A percentile compares a stretch with the other conserved stretches of the same genome.
Evolutionary conservation across 208 protist genomes (phyloP).

Genomic region (Acanthamoeba culbertsoni): DNA sequence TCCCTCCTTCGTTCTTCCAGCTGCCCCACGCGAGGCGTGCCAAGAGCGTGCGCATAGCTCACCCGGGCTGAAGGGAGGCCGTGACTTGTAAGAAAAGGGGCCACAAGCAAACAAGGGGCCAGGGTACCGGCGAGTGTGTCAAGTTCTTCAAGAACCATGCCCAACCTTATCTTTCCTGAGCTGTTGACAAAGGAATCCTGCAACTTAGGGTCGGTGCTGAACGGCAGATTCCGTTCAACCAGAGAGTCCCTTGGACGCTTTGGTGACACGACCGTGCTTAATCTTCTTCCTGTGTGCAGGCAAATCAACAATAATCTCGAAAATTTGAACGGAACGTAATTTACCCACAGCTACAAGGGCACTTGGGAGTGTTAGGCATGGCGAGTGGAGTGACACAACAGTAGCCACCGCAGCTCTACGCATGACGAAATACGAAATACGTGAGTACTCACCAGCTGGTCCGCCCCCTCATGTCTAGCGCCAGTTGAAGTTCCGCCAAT

Average conservation of each 20-base stretch:
- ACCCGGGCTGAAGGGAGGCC: neutral
- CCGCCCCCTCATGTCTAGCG: too few relatives aligned
- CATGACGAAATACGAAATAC: neutral
- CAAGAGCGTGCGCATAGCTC: neutral
- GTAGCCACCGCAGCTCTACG: too few relatives aligned
- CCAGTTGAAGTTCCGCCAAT: too few relatives aligned
- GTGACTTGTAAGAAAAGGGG: neutral
- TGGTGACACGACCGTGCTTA: neutral
- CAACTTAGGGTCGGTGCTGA: neutral
- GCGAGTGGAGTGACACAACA: too few relatives aligned
- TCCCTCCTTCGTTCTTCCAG: neutral
- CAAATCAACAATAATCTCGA: neutral
- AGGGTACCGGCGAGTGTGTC: constrained; percentile 17
- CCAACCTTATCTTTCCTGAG: constrained; percentile 36
- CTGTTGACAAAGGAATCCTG: constrained; percentile 44
- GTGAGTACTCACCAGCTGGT: neutral
- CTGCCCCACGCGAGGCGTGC: neutral
- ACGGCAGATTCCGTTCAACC: neutral
- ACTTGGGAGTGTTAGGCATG: too few relatives aligned
- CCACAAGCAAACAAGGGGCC: neutral
- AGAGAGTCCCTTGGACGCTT: constrained; percentile 33
- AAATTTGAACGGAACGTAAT: too few relatives aligned
- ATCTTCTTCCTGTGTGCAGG: neutral
- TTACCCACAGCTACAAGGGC: too few relatives aligned
- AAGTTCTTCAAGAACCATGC: constrained; percentile 29